A percentile compares a stretch with the other conserved stretches of the same genome.
phyloP scores from a whole-genome alignment of 2,329 filamentous ascomycete genomes.

The Pleomassaria siparia region DNA sequence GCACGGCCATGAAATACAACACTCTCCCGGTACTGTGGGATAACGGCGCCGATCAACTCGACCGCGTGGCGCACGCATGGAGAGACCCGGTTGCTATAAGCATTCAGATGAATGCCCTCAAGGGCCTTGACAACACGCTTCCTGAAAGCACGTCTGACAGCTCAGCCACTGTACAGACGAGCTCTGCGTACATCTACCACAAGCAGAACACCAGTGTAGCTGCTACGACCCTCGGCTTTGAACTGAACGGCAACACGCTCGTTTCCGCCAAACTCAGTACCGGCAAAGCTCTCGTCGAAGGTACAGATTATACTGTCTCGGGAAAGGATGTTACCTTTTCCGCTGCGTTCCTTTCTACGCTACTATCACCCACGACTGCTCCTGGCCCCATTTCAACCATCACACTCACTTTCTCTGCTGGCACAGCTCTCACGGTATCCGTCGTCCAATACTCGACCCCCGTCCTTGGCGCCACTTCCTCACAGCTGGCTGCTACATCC shows the following conservation, averaged over 20 bases:
- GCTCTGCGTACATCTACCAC: conserved; percentile 60
- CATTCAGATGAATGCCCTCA: conserved; percentile 51
- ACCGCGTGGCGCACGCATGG: conserved; percentile 54
- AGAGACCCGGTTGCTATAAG: conserved; percentile 52
- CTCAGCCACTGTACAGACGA: conserved; percentile 48
- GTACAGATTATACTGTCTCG: conserved; percentile 53
- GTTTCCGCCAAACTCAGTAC: conserved; percentile 37
- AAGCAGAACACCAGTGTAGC: conserved; percentile 48
- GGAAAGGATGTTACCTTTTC: conserved; percentile 51
- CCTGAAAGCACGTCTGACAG: conserved; percentile 56
- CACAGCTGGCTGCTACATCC: conserved; percentile 37
- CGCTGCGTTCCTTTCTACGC: conserved; percentile 48
- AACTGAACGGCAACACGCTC: conserved; percentile 59
- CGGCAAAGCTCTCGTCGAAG: conserved; percentile 39
- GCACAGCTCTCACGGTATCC: conserved; percentile 50
- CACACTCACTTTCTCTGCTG: conserved; percentile 56
- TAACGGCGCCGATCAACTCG: conserved; percentile 59
- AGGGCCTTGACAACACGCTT: conserved; percentile 52
- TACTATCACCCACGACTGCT: conserved; percentile 45
- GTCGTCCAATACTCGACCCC: conserved; percentile 58
- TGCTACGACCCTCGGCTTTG: conserved; percentile 51
- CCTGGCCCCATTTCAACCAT: conserved; percentile 55
- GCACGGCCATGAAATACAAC: conserved; percentile 52
- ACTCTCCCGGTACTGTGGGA: conserved; percentile 61
- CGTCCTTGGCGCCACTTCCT: conserved; percentile 28